Evolutionary conservation across 2,329 filamentous ascomycete species (phyloP).

Genomic region (Colletotrichum kahawae): DNA sequence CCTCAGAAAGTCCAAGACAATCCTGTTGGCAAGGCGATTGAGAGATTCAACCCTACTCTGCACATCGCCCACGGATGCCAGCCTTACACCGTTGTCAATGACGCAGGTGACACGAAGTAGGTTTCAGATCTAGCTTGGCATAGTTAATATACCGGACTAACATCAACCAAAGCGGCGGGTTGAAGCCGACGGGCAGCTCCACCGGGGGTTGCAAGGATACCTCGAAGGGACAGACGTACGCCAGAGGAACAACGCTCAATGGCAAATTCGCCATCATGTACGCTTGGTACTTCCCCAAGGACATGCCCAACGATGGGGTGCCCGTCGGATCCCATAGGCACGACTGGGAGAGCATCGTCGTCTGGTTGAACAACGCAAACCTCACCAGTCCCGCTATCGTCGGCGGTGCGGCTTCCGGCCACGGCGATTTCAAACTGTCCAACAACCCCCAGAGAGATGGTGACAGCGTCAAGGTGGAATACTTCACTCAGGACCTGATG

Average conservation of each 20-base stretch:
- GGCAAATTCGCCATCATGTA: conserved; percentile 44
- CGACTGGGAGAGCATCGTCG: conserved; percentile 43
- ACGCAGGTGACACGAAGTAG: background rate
- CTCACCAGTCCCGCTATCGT: conserved; percentile 33
- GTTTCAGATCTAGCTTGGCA: background rate
- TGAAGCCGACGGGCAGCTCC: conserved; percentile 33
- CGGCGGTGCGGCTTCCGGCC: conserved; percentile 41
- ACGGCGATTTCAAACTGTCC: conserved; percentile 34
- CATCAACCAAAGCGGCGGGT: conserved; percentile 34
- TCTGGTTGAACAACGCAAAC: conserved; percentile 33
- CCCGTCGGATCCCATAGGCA: conserved; percentile 39
- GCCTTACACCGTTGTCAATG: background rate
- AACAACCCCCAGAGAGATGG: conserved; percentile 21
- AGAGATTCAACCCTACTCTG: conserved; percentile 9
- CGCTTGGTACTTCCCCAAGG: conserved; percentile 52
- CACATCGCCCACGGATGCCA: conserved; percentile 12
- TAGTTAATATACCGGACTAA: background rate
- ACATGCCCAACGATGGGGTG: conserved; percentile 36
- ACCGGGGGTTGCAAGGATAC: conserved; percentile 35
- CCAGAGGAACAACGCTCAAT: conserved; percentile 31
- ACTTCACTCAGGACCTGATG: conserved; percentile 32
- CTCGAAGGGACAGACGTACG: conserved; percentile 43
- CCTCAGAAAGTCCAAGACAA: background rate
- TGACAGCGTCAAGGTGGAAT: conserved; percentile 33
- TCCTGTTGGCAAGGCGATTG: background rate